Evolutionary conservation across 2,329 filamentous ascomycete genomes (phyloP), one percentile per base, ranked within the genome.

Genomic region (Fusarium papillatum): DNA sequence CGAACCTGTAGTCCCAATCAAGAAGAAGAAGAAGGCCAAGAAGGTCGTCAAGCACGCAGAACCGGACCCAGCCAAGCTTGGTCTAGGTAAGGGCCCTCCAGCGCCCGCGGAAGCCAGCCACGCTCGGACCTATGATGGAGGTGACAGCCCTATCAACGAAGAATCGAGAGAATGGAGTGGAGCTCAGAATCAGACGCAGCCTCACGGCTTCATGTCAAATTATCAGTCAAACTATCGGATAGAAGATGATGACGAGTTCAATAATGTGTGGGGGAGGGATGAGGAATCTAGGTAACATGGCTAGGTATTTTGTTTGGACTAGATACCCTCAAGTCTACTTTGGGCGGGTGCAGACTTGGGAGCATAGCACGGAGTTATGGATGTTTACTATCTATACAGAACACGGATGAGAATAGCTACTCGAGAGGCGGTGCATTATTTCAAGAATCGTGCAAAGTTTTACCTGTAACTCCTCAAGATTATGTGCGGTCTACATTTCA

Each of bases 241-340:
- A 4, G 76, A 82, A n/a, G 83, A 85, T 22, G 81, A 81, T 34
- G 86, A 87, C 5, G 87, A 86, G 68, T 88, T 88, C 71, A 81
- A 82, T 24, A 88, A 88, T 71, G 85, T 87, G n/a, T 88, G 87
- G 87, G 82, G 79, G 24, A 66, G 79, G 36, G 73, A 80, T 63
- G 76, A 76, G 63, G 74, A 72, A 74, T 77, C 76, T 74, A 76
- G 68, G 70, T 76, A 73, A 68, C 55, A 60, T 53, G 46, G 62
- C 62, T 67, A 34, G 26, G 50, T 55, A 63, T 53, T 73, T 76
- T 65, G 70, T 70, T 69, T 69, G 60, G 62, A 71, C 66, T 43
- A 65, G 69, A 76, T 78, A 77, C 70, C 68, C 74, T 61, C 64
- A 65, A 61, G 67, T 68, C 64, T 73, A 64, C 55, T 64, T 48